Evolutionary conservation across 1,139 yeast species (phyloP), one percentile per base, ranked within the genome.

Genomic region (Candida glucosophila): DNA sequence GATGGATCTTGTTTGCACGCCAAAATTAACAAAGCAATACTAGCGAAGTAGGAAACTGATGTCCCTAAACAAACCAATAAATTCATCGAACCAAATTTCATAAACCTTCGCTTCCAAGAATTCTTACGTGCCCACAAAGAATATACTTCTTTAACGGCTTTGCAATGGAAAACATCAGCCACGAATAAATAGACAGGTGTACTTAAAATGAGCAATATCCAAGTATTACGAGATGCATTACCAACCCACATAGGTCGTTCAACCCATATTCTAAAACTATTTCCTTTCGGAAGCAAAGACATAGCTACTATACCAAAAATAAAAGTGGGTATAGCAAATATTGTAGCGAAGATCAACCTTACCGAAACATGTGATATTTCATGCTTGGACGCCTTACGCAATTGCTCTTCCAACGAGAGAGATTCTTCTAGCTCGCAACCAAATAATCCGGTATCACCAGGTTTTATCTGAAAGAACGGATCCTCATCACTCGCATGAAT

Each of bases 31-130:
- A 77, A 50, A 0, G 67, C 76, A 26, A 80, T 64, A 43, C 85
- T 75, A 3, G 85, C 71, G 48, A 77, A 64, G 44, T 79, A 80
- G 0, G 90, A 72, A 15, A 80, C 73, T 0, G 80, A 55, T 0
- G 90, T 80, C 10, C 92, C 92, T 26, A 79, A 51, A 28, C 73
- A 63, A 77, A 80, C 76, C 36, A 78, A 60, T 38, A 78, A 48
- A 44, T 71, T 79, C 92, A 80, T 80, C 2, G 86, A 77, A 1
- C 92, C 92, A 50, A 80, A 80, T 39, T 67, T 68, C 41, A 79
- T 67, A 5, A 79, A 35, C 25, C 86, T 54, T 33, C 72, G 60
- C 18, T 47, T 58, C 64, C 75, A 73, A 1, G 77, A 55, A 25
- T 71, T 74, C 24, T 68, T 69, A 24, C 61, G 59, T 15, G 57